Evolutionary conservation across 192 early-diverging fungal genomes (phyloP).

Genomic region (Chytriomyces hyalinus): DNA sequence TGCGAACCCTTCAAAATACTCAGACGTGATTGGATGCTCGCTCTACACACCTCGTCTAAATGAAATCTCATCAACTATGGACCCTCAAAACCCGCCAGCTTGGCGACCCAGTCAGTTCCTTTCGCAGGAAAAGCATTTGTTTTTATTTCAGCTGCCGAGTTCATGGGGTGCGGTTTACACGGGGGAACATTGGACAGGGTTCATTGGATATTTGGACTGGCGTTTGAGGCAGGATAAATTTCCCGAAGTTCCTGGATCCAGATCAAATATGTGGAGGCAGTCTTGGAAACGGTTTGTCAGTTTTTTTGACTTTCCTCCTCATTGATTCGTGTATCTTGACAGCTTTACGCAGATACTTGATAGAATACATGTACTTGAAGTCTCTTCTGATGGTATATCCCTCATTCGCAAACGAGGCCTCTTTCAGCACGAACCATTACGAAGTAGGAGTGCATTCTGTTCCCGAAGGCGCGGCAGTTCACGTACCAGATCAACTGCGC

Average conservation of each 20-base stretch:
- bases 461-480: slow-evolving; percentile 25
- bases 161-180: slow-evolving; percentile 47
- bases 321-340: neutral
- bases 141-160: slow-evolving; percentile 46
- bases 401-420: slow-evolving; percentile 39
- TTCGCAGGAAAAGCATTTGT: slow-evolving; percentile 3
- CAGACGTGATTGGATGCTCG: slow-evolving; percentile 36
- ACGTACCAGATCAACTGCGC: slow-evolving; percentile 36
- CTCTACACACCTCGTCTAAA: slow-evolving; percentile 46
- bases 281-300: slow-evolving; percentile 45
- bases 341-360: slow-evolving; percentile 32
- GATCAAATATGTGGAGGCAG: slow-evolving; percentile 38
- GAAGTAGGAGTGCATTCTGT: slow-evolving; percentile 47
- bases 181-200: slow-evolving; percentile 27
- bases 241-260: slow-evolving; percentile 27
- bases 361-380: slow-evolving; percentile 47
- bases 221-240: neutral
- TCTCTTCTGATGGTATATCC: slow-evolving; percentile 38
- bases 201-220: slow-evolving; percentile 30
- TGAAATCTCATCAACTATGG: slow-evolving; percentile 35
- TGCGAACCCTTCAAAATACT: neutral
- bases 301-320: neutral
- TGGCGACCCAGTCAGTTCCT: slow-evolving; percentile 28
- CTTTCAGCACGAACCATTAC: slow-evolving; percentile 51
- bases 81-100: slow-evolving; percentile 41